Evolutionary conservation across 441 rosid species (phyloP), one percentile per base, ranked within the genome.

Genomic region (Capsella rubella): DNA sequence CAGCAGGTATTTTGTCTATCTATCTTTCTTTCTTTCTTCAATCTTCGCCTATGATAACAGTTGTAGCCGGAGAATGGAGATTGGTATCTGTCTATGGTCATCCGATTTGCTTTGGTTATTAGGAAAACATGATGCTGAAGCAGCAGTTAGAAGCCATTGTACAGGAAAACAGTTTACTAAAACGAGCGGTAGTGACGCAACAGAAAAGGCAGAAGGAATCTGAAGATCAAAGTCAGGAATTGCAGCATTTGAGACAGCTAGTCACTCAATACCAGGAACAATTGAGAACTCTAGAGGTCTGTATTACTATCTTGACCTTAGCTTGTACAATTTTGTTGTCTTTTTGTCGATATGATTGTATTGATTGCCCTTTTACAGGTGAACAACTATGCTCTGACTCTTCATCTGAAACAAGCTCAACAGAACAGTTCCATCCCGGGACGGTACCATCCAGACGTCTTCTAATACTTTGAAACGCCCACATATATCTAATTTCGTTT

Each of bases 361-460:
- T 35, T 72, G 53, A 32, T 37, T 27, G 4, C 7, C 31, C 25
- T 27, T 21, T 51, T 43, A 67, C 82, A 91, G 97, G 92, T 89
- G 65, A 93, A 90, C 81, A 94, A 94, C 76, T 93, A 93, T 80
- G 93, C 97, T n/a, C 77, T 93, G 69, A 87, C 90, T 40, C 76
- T 94, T 92, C 98, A 89, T 74, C 82, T 94, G 86, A 91, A 89
- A 78, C 98, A 94, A 79, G 91, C 97, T 4, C 90, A 86, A 78
- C 97, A 93, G 75, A 86, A 88, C 79, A 90, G 75, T 81, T 88
- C 97, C 5, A 89, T 90, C 60, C 89, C 95, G 0, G 98, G 97
- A 12, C 84, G 90, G 21, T 94, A 87, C 82, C 85, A 89, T 75
- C 98, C 98, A 0, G 96, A 94, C 71, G 89, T 91, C 65, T 93